Base-by-base conservation (phyloP, 2,329 filamentous ascomycete species). In the Aaosphaeria pasadenensis region DNA sequence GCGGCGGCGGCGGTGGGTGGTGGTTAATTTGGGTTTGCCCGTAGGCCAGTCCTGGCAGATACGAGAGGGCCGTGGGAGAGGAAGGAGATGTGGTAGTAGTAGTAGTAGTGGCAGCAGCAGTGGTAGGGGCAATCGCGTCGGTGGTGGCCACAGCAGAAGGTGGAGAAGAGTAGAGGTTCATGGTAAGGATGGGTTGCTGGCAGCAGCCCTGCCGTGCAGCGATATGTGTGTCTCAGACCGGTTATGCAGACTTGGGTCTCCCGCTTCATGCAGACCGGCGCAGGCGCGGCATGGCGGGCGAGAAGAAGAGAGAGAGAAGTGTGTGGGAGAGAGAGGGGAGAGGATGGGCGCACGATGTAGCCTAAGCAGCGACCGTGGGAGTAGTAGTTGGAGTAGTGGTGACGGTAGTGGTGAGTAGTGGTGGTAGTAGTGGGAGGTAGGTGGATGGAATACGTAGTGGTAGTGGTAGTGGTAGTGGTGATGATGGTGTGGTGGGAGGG, bases 141-240 rank as follows among this genome's bases (percentile, higher is more conserved):
- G 42, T 30, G 50, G 48, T 30, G 48, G 35, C 28, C 53, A 24
- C 17, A 24, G 17, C 9, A 36, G 33, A 47, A 17, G 52, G 39
- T 39, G 44, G 31, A 32, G 54, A 42, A 47, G 48, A 46, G 55
- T 54, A 56, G 45, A 60, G 52, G 48, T 59, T 66, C 60, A 62
- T 66, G 56, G 42, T 53, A 51, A 45, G 39, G 53, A 44, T n/a
- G 43, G 30, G 50, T 55, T 42, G 52, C 24, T 29, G 13, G 52
- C 39, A 24, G 51, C 39, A 36, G 43, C 40, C 42, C 40, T 36
- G 47, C 7, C 30, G 11, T 33, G 44, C 38, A 38, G 49, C 48
- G 42, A 49, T 46, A 44, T 36, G 44, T 50, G 52, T 60, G 64
- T 68, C 63, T 67, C 63, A 66, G 62, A 55, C 52, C 49, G 50